Conservation (phyloP, 192 early-diverging fungal species). For the Coemansia sp. region DNA sequence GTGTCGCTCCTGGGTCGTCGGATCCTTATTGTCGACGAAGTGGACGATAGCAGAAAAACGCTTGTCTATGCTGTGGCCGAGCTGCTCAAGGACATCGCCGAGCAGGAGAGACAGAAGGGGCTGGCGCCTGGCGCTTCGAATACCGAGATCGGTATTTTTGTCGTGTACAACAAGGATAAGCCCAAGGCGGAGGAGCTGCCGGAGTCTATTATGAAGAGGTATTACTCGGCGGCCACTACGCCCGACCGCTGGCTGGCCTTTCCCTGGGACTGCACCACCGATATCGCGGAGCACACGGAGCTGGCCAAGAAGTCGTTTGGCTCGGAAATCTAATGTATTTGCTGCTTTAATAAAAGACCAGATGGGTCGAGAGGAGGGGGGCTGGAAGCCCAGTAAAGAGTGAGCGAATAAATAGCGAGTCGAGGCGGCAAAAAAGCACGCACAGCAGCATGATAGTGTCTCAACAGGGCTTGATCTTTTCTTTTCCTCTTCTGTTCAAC, state of each 20-base stretch:
- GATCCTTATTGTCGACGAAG: slow-evolving; percentile 77
- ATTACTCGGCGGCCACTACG: slow-evolving; percentile 70
- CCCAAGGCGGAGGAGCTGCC: slow-evolving; percentile 64
- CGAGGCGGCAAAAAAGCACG: too few species aligned
- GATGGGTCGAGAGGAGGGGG: too few species aligned
- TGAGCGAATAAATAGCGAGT: too few species aligned
- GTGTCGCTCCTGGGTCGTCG: slow-evolving; percentile 63
- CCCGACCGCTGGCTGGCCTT: slow-evolving; percentile 73
- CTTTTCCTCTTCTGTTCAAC: not conserved
- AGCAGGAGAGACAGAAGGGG: slow-evolving; percentile 48
- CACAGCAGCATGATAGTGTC: too few species aligned
- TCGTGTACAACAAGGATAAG: slow-evolving; percentile 78
- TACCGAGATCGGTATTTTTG: slow-evolving; percentile 70
- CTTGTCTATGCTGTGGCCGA: slow-evolving; percentile 71
- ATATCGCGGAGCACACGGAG: slow-evolving; percentile 69
- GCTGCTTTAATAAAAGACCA: too few species aligned
- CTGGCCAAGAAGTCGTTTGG: slow-evolving; percentile 38
- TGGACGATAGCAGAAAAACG: slow-evolving; percentile 73
- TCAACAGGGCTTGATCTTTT: too few species aligned
- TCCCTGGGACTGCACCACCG: slow-evolving; percentile 67
- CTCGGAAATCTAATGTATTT: slow-evolving; percentile 1
- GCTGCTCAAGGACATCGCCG: slow-evolving; percentile 64
- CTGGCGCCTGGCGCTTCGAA: slow-evolving; percentile 37
- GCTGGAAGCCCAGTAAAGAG: too few species aligned
- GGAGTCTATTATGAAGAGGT: slow-evolving; percentile 58